Conservation (phyloP, 805 yeast genomes). For the Scheffersomyces stipitis region DNA sequence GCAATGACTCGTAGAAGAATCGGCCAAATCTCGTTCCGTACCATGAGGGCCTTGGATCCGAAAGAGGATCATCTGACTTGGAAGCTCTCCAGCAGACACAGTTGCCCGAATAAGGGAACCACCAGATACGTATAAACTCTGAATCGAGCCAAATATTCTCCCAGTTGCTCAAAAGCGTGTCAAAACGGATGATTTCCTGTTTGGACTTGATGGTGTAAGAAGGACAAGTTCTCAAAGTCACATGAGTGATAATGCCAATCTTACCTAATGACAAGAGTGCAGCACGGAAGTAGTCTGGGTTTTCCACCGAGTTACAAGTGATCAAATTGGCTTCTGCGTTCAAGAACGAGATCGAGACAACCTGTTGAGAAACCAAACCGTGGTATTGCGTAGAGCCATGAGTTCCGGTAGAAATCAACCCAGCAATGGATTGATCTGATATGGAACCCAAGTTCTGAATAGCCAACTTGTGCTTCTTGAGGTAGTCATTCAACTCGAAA, state of each 20-base stretch:
- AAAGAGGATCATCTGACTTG: constrained; percentile 64
- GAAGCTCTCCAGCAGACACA: constrained; percentile 90
- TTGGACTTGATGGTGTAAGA: constrained; percentile 74
- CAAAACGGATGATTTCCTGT: constrained; percentile 80
- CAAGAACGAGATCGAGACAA: constrained; percentile 73
- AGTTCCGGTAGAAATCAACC: constrained; percentile 95
- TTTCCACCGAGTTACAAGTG: constrained; percentile 63
- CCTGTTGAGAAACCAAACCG: constrained; percentile 85
- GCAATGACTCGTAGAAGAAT: constrained; percentile 70
- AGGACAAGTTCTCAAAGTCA: constrained; percentile 83
- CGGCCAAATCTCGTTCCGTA: constrained; percentile 83
- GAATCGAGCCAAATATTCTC: constrained; percentile 80
- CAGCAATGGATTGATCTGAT: constrained; percentile 90
- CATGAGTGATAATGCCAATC: constrained; percentile 84
- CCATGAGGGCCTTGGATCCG: constrained; percentile 73
- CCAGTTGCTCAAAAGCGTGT: constrained; percentile 70
- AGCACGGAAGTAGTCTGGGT: constrained; percentile 71
- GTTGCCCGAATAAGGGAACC: constrained; percentile 91
- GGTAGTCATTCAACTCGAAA: constrained; percentile 65
- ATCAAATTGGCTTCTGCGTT: constrained; percentile 74
- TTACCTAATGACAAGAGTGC: constrained; percentile 86
- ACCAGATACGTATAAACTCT: constrained; percentile 94
- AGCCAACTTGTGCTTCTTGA: constrained; percentile 67
- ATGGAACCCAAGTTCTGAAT: constrained; percentile 92
- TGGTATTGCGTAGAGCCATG: constrained; percentile 95